A percentile compares a stretch with the other conserved stretches of the same genome.
Evolutionary conservation across 257 asterid species (phyloP).

Genomic region (Nicotiana paniculata): DNA sequence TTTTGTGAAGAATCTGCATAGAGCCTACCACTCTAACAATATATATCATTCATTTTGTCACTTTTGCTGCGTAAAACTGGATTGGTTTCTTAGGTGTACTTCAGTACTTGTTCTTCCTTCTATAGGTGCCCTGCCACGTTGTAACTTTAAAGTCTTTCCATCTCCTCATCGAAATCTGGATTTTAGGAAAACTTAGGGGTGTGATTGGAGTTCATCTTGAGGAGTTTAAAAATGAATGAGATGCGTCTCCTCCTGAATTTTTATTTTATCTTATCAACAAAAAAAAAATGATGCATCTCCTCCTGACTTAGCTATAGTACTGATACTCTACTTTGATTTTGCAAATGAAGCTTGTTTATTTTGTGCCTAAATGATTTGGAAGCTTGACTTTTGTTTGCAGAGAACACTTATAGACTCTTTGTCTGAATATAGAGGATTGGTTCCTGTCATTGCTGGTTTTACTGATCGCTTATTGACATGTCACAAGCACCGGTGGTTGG

Average conservation of each 20-base stretch:
- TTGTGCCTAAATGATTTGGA: not conserved
- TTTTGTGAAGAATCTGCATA: not conserved
- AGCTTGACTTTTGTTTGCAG: slow-evolving; percentile 32
- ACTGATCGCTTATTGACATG: slow-evolving; percentile 78
- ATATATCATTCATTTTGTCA: not conserved
- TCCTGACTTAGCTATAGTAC: slow-evolving; percentile 9
- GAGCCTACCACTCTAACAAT: not conserved
- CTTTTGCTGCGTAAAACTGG: not conserved
- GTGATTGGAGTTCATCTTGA: not conserved
- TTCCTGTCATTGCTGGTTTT: slow-evolving; percentile 61
- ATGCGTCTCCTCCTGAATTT: no score
- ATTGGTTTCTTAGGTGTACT: not conserved
- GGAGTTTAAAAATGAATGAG: not conserved
- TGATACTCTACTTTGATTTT: slow-evolving; percentile 15
- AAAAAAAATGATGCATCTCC: not conserved
- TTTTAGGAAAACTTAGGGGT: not conserved
- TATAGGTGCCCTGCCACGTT: not conserved
- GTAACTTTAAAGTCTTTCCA: not conserved
- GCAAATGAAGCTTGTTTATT: not conserved
- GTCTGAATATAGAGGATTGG: slow-evolving; percentile 60
- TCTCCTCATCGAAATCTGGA: not conserved
- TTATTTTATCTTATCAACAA: no score
- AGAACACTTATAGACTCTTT: slow-evolving; percentile 54
- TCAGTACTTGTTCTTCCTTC: not conserved
- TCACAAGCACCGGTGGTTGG: slow-evolving; percentile 64